Conservation (phyloP, 2,329 filamentous ascomycete species). For the Aspergillus flavus region DNA sequence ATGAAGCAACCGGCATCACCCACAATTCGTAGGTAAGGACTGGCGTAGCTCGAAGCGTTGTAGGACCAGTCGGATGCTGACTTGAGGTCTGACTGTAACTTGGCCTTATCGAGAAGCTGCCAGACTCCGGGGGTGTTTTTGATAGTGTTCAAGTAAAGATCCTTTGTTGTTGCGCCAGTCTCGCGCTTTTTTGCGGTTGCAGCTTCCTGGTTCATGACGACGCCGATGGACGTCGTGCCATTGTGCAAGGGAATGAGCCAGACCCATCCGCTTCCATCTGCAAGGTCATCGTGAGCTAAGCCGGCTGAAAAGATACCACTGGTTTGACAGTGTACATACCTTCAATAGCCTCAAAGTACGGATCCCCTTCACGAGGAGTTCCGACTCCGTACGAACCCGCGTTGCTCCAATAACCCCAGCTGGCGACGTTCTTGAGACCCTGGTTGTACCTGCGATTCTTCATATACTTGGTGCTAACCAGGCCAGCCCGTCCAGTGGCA, state of each 20-base stretch:
- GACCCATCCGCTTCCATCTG: not conserved
- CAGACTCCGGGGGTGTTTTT: too few relatives aligned
- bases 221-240: not conserved
- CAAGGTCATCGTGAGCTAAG: too few relatives aligned
- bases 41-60: slow-evolving; percentile 47
- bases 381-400: too few relatives aligned
- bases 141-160: too few relatives aligned
- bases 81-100: slow-evolving; percentile 41
- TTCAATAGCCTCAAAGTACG: too few relatives aligned
- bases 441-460: slow-evolving; percentile 53
- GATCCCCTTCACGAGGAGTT: too few relatives aligned
- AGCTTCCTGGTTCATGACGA: too few relatives aligned
- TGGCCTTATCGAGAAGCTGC: too few relatives aligned
- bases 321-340: too few relatives aligned
- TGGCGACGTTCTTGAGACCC: slow-evolving; percentile 54
- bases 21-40: slow-evolving; percentile 15
- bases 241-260: not conserved
- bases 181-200: too few relatives aligned
- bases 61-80: slow-evolving; percentile 54
- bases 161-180: slow-evolving; percentile 20
- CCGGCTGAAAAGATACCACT: slow-evolving; percentile 16
- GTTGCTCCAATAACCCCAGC: slow-evolving; percentile 48
- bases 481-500: slow-evolving; percentile 50
- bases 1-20: too few relatives aligned
- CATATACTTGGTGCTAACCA: slow-evolving; percentile 47